Evolutionary conservation across 768 basidiomycete species (phyloP).

Genomic region (Mycena maculata): DNA sequence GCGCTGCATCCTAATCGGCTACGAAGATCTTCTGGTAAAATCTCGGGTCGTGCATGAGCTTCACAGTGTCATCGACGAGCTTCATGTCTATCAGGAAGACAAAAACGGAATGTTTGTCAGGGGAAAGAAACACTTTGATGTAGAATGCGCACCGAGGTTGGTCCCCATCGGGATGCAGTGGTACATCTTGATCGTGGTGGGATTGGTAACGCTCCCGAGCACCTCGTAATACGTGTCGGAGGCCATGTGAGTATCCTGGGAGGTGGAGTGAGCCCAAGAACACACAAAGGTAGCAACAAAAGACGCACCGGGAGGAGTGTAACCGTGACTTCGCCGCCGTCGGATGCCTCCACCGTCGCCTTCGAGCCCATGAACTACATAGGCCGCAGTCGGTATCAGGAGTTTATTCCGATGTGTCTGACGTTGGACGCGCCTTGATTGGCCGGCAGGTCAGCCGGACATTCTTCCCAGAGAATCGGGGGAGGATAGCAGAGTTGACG

Average conservation of each 20-base stretch:
- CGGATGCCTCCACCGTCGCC: conserved; percentile 72
- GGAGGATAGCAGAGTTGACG: conserved; percentile 71
- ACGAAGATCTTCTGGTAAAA: conserved; percentile 63
- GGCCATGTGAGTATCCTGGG: conserved; percentile 56
- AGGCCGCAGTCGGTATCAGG: conserved; percentile 9
- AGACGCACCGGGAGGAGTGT: conserved; percentile 52
- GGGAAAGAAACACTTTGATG: neutral
- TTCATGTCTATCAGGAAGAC: conserved; percentile 51
- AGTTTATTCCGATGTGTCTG: neutral
- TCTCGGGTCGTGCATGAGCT: conserved; percentile 68
- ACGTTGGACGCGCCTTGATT: conserved; percentile 56
- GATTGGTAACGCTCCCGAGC: conserved; percentile 68
- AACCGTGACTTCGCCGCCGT: conserved; percentile 72
- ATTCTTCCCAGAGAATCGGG: conserved; percentile 61
- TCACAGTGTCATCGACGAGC: conserved; percentile 70
- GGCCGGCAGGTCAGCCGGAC: conserved; percentile 74
- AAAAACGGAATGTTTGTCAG: conserved; percentile 20
- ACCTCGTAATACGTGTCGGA: conserved; percentile 71
- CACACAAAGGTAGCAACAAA: conserved; percentile 5
- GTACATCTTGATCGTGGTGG: conserved; percentile 68
- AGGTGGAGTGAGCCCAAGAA: conserved; percentile 6
- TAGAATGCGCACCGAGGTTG: conserved; percentile 64
- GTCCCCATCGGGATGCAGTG: conserved; percentile 66
- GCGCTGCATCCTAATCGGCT: no score
- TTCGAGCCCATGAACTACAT: conserved; percentile 55